Base-by-base conservation (phyloP, 805 yeast species). In the Lipomyces chichibuensis region DNA sequence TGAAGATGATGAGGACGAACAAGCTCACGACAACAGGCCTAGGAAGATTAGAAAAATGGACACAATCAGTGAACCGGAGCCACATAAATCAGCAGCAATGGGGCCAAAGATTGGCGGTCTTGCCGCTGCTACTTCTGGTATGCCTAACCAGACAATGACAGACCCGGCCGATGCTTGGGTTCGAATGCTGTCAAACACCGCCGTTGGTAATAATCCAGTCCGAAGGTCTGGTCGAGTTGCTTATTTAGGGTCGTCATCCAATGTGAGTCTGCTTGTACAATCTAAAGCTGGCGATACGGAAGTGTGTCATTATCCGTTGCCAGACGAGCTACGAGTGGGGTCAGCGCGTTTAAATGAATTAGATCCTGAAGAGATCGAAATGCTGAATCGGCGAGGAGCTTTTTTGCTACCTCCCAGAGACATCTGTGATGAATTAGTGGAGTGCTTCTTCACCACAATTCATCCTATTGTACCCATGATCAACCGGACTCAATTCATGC, bases 381-480 rank as follows among this genome's bases (percentile, higher is more conserved):
- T 88, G 55, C 79, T 90, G 68, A 83, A 86, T 51, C 60, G 71
- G 25, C 60, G 71, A 11, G 71, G 71, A 5, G 91, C 93, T 6
- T 90, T 90, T 73, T 77, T 85, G 60, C 76, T 91, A 25, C 96
- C 96, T 0, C 82, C 84, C 3, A 77, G 82, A 54, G 86, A 83
- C 13, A 79, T 88, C 17, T 84, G 88, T 64, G 84, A 84, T 70
- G 89, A 85, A 71, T 80, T 88, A 65, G 83, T 91, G 46, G 82
- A 86, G 57, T 77, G 83, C 59, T 91, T 84, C 77, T 91, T 91
- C 72, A 84, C 82, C 56, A 82, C 83, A 66, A 83, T 88, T 29
- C 91, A 90, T 71, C 92, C 92, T 0, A 76, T 84, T 52, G 83
- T 86, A 76, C 96, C 96, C 2, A 83, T 90, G 32, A 77, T 91